These are phyloP conservation scores for Papiliotrema nemorosa DNA, from an alignment of 1,284 basidiomycete genomes.

Conservation along the genomic window DNA sequence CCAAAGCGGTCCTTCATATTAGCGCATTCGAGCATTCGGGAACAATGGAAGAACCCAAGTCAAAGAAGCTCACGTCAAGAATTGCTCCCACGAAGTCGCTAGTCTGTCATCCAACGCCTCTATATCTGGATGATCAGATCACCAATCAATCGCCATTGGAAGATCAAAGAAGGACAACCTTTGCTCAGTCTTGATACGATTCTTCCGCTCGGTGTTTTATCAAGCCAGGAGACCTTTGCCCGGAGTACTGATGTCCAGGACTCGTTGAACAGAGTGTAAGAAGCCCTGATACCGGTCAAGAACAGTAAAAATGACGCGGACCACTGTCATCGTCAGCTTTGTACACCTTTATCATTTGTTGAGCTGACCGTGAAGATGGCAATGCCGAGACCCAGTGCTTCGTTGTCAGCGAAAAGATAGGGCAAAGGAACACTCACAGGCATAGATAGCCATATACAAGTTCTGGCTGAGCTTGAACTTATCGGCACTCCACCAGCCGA, in stretches of 20 bases:
- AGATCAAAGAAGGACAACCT: conserved; percentile 2
- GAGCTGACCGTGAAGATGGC: conserved; percentile 15
- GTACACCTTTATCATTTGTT: not conserved
- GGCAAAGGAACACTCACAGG: not conserved
- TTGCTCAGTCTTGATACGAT: conserved; percentile 64
- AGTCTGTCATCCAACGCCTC: conserved; percentile 31
- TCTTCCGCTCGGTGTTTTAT: conserved; percentile 52
- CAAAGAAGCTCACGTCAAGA: conserved; percentile 10
- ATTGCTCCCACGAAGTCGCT: conserved; percentile 6
- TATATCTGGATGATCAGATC: conserved; percentile 26
- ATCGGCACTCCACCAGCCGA: conserved; percentile 38
- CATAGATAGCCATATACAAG: conserved; percentile 36
- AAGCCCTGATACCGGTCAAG: conserved; percentile 26
- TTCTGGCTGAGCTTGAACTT: conserved; percentile 17
- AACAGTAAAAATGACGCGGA: not conserved
- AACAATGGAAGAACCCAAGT: conserved; percentile 12
- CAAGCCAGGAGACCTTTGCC: conserved; percentile 30
- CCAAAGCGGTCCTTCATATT: conserved; percentile 15
- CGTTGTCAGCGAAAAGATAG: not conserved
- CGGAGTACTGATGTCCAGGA: conserved; percentile 27
- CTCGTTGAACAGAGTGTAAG: conserved; percentile 24
- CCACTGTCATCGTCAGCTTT: conserved; percentile 48
- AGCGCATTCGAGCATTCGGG: not conserved
- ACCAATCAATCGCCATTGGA: not conserved
- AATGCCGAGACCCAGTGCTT: conserved; percentile 5